These are phyloP conservation scores for Melaleuca quinquenervia DNA, from an alignment of 345 rosid genomes.

Conservation along the genomic window DNA sequence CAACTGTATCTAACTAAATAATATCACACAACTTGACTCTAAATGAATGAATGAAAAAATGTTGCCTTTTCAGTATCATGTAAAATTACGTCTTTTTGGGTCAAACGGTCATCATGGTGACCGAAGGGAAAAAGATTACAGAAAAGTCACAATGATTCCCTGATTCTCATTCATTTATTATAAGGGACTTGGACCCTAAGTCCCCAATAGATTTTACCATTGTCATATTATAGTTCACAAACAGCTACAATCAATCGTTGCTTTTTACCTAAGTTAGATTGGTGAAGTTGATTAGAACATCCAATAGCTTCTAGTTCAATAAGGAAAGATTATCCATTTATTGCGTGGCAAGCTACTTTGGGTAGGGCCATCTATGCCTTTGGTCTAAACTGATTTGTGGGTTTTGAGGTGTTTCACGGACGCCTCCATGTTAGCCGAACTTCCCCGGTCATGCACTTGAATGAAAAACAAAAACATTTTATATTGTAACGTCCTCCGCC, in stretches of 20 bases:
- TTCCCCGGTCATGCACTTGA: background rate
- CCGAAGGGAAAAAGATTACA: too few species aligned
- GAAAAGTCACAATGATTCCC: too few species aligned
- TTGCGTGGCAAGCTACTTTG: background rate
- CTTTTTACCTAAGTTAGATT: background rate
- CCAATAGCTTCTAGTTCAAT: background rate
- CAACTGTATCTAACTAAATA: too few species aligned
- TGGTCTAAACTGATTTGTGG: background rate
- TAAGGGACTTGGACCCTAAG: too few species aligned
- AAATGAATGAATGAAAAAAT: too few species aligned
- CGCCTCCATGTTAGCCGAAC: background rate
- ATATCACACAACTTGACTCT: too few species aligned
- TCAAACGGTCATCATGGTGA: too few species aligned
- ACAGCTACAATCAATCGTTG: background rate
- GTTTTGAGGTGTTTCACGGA: background rate
- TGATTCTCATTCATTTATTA: too few species aligned
- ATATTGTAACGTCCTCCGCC: too few species aligned
- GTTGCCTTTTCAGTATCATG: too few species aligned
- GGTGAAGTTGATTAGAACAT: background rate
- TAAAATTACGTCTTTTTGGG: too few species aligned
- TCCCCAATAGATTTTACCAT: background rate
- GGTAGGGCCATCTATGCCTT: background rate
- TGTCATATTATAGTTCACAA: background rate
- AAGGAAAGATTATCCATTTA: background rate
- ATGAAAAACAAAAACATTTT: too few species aligned